Conservation (phyloP, 2,329 filamentous ascomycete species). For the Sporothrix protearum region DNA sequence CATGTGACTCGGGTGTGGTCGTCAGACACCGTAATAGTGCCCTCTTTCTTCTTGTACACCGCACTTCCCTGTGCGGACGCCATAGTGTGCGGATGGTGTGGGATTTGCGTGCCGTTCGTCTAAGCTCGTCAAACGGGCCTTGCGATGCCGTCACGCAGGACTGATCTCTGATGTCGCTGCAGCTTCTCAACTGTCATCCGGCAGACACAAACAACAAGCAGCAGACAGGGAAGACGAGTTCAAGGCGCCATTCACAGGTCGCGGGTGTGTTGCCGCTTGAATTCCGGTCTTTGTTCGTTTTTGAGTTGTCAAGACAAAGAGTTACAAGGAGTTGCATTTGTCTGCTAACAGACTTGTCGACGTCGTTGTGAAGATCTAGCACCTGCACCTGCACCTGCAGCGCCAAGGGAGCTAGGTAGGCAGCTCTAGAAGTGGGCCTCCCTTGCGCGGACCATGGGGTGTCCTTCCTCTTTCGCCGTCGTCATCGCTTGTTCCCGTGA, state of each 20-base stretch:
- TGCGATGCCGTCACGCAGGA: neutral
- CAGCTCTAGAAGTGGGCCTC: slow-evolving; percentile 1
- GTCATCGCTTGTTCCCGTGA: slow-evolving; percentile 6
- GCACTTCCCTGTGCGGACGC: slow-evolving; percentile 61
- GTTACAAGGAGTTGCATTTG: neutral
- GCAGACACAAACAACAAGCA: too few relatives aligned
- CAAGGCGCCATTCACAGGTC: slow-evolving; percentile 1
- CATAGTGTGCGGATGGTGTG: slow-evolving; percentile 41
- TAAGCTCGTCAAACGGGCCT: neutral
- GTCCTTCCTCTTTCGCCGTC: neutral
- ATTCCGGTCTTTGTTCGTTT: neutral
- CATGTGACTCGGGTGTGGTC: slow-evolving; percentile 76
- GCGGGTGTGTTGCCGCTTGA: neutral
- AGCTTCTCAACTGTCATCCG: neutral
- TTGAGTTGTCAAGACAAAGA: neutral
- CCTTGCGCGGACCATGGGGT: neutral
- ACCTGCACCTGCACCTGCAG: neutral
- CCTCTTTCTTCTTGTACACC: slow-evolving; percentile 95
- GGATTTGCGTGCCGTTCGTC: neutral
- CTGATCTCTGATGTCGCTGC: neutral
- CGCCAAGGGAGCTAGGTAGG: slow-evolving; percentile 6
- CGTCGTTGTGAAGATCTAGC: slow-evolving; percentile 2
- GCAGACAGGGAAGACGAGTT: neutral
- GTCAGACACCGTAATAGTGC: slow-evolving; percentile 68
- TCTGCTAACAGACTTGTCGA: neutral